These are phyloP conservation scores for Trichophaea hybrida DNA, from an alignment of 2,329 filamentous ascomycete genomes.

Conservation along the genomic window DNA sequence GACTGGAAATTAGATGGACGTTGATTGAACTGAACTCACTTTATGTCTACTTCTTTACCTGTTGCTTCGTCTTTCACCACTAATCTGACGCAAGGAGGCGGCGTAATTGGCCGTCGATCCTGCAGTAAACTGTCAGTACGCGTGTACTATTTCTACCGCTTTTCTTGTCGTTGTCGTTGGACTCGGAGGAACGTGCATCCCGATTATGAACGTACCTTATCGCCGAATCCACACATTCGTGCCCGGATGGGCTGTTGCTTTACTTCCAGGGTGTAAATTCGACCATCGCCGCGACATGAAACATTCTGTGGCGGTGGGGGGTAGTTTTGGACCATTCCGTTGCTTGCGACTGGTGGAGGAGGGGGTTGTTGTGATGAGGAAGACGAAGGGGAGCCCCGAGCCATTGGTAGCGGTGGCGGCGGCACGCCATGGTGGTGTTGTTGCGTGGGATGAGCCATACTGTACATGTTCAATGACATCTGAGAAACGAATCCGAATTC, in stretches of 20 bases:
- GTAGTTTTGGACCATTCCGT: constrained; percentile 16
- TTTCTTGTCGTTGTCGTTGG: not conserved
- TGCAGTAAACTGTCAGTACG: constrained; percentile 32
- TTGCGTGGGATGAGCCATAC: constrained; percentile 6
- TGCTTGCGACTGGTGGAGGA: constrained; percentile 26
- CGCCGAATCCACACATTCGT: constrained; percentile 96
- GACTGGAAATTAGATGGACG: not conserved
- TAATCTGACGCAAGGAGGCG: constrained; percentile 78
- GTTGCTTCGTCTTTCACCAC: constrained; percentile 61
- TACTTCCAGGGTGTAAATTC: constrained; percentile 52
- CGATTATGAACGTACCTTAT: constrained; percentile 52
- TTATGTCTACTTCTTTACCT: constrained; percentile 68
- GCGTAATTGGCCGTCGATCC: constrained; percentile 91
- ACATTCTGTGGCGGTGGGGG: constrained; percentile 30
- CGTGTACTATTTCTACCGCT: not conserved
- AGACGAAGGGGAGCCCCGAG: constrained; percentile 19
- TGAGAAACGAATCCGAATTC: too few species aligned
- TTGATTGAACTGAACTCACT: constrained; percentile 40
- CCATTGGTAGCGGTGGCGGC: constrained; percentile 20
- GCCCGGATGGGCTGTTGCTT: constrained; percentile 84
- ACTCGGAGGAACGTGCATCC: not conserved
- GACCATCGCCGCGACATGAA: constrained; percentile 33
- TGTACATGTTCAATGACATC: constrained; percentile 9
- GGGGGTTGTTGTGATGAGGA: constrained; percentile 23
- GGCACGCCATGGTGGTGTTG: constrained; percentile 19